Base-by-base conservation (phyloP, 805 yeast genomes). In the Yarrowia bubula region DNA sequence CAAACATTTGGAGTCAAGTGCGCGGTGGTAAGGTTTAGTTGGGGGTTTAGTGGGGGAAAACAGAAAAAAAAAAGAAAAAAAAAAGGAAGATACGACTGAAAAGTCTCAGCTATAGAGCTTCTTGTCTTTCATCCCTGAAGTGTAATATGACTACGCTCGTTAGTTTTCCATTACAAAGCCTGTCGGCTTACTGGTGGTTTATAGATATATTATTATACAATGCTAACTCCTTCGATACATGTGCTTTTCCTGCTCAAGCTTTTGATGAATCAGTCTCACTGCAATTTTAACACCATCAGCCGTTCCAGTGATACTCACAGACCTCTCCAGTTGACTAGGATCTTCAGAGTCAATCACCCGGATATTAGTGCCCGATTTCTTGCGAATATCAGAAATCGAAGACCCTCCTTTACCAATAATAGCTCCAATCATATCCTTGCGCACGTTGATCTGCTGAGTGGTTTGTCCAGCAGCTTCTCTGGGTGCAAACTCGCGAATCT, bases 361-460 rank as follows among this genome's bases (percentile, higher is more conserved):
- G 32, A 91, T 89, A 66, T 87, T 86, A 51, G 90, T 83, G 37
- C 96, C 93, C 18, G 93, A 85, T 33, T 84, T 80, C 66, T 86
- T 86, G 68, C 93, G 82, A 58, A 91, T 86, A 68, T 88, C 90
- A 71, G 86, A 88, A 66, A 91, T 87, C 70, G 87, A 88, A 71
- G 88, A 85, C 17, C 97, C 97, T 37, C 91, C 90, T 75, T 86
- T 89, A 1, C 97, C 97, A 67, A 91, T 91, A 32, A 91, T 86
- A 43, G 89, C 84, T 1, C 97, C 97, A 43, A 91, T 92, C 74
- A 82, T 87, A 41, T 84, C 84, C 72, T 87, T 86, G 28, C 96
- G 92, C 48, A 91, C 90, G 69, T 78, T 86, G 3, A 90, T 80
- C 67, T 88, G 92, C 74, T 89, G 90, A 64, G 85, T 82, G 64